Conservation (phyloP, 768 basidiomycete genomes). For the Russula virescens region DNA sequence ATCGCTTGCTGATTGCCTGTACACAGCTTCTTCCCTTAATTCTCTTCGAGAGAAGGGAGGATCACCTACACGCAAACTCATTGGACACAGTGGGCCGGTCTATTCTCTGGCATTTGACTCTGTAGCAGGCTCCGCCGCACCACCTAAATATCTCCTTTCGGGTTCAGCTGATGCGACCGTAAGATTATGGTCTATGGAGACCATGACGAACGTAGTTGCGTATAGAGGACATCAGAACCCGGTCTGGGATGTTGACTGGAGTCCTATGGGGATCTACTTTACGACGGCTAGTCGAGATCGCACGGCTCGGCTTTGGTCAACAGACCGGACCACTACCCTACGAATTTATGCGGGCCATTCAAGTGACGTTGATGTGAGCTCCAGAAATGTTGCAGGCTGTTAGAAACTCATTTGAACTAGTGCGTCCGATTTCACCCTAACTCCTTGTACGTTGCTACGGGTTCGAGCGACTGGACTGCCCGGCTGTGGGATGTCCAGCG, state of each 20-base stretch:
- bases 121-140: slow-evolving; percentile 72
- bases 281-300: slow-evolving; percentile 91
- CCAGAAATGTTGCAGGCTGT: not conserved
- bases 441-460: slow-evolving; percentile 93
- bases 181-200: slow-evolving; percentile 93
- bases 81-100: slow-evolving; percentile 95
- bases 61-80: slow-evolving; percentile 83
- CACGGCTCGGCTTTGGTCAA: slow-evolving; percentile 94
- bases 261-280: slow-evolving; percentile 97
- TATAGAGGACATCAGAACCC: slow-evolving; percentile 96
- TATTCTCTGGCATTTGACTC: slow-evolving; percentile 95
- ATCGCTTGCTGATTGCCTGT: slow-evolving; percentile 2
- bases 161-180: slow-evolving; percentile 88
- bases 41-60: slow-evolving; percentile 78
- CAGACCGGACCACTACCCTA: slow-evolving; percentile 79
- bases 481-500: slow-evolving; percentile 98
- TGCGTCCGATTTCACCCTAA: slow-evolving; percentile 97
- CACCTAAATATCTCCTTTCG: slow-evolving; percentile 86
- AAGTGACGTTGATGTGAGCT: slow-evolving; percentile 91
- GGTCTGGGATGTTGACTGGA: slow-evolving; percentile 99
- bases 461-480: slow-evolving; percentile 93
- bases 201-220: slow-evolving; percentile 86
- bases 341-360: slow-evolving; percentile 94
- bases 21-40: slow-evolving; percentile 51
- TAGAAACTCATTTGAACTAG: slow-evolving; percentile 37